Base-by-base conservation (phyloP, 179 eudicot species). In the Drosera spatulata region DNA sequence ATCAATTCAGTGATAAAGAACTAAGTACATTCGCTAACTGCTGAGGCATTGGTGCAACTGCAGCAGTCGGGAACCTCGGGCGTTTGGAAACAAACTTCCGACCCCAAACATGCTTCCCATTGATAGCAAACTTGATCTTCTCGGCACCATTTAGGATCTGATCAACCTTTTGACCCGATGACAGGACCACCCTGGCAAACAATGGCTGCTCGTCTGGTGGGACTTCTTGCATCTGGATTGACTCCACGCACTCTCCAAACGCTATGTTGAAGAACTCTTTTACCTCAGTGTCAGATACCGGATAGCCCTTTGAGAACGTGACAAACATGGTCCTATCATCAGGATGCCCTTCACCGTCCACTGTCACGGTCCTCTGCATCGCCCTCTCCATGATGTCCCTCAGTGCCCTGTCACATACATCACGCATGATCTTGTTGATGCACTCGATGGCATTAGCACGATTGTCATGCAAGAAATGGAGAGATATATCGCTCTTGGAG, bases 261-360 rank as follows among this genome's bases (percentile, higher is more conserved):
- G 41, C 4, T 39, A 44, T 45, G 0, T 52, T 53, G 53, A 80
- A 75, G 61, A 75, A 78, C 10, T 66, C 68, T 22, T 58, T 43
- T 33, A 80, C 73, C 55, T 80, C 82, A 49, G 5, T 10, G 14
- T 72, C 82, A 0, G 59, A 51, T 50, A 80, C 76, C 0, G 79
- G 79, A 41, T 76, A 76, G 10, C 81, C 84, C 50, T 60, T 73
- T 0, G 84, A 76, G 61, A 80, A 78, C 8, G 85, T 80, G 2
- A 75, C 74, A 40, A 78, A 80, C 76, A 80, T 72, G 37, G 82
- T 78, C 61, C 80, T 64, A 1, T 75, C 78, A 10, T 67, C 74
- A 0, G 56, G 66, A 4, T 54, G 64, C 38, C 10, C 45, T 48
- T 50, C 66, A 22, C 3, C n/a, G 2, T 2, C 67, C 1, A 22